phyloP scores from a whole-genome alignment of 441 rosid species.

The Syzygium malaccense region DNA sequence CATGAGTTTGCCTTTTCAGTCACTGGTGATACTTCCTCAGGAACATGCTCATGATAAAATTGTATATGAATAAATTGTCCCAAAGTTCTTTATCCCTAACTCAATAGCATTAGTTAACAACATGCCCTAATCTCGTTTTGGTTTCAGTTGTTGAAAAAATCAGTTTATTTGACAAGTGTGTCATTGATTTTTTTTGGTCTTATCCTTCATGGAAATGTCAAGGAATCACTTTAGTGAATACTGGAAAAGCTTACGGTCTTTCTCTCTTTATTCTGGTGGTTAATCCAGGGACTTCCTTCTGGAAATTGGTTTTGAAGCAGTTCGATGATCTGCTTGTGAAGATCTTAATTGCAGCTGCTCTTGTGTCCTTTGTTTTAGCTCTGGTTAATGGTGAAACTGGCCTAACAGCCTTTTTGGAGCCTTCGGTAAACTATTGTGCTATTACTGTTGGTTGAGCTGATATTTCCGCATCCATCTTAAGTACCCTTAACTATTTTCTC shows the following conservation, averaged over 20 bases:
- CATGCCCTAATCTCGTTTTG: neutral
- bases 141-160: neutral
- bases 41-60: neutral
- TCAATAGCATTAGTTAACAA: neutral
- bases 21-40: neutral
- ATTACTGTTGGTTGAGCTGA: neutral
- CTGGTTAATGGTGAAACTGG: conserved; percentile 97
- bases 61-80: neutral
- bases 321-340: conserved; percentile 98
- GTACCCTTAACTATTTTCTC: neutral
- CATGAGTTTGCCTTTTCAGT: neutral
- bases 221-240: neutral
- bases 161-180: neutral
- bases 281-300: conserved; percentile 84
- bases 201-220: neutral
- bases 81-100: neutral
- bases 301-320: conserved; percentile 96
- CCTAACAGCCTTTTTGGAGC: conserved; percentile 94
- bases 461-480: neutral
- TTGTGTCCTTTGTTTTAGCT: conserved; percentile 83
- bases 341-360: conserved; percentile 93
- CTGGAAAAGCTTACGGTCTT: conserved; percentile 8
- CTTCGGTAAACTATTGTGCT: conserved; percentile 63
- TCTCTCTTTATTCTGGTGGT: conserved; percentile 10
- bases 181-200: neutral